Base-by-base conservation (phyloP, 257 asterid genomes). In the Jacaranda copaia region DNA sequence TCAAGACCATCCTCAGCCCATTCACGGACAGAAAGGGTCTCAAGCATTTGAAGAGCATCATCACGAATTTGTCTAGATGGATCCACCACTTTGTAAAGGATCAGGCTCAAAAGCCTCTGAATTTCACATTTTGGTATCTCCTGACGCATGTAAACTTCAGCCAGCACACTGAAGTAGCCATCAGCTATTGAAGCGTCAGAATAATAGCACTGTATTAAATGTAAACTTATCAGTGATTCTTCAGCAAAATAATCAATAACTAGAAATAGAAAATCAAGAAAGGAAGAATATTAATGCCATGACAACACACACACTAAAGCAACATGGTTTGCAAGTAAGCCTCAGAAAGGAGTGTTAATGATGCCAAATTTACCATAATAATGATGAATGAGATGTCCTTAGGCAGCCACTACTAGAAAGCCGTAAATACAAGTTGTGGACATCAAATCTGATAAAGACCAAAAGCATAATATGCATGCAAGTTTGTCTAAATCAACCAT, bases 11-110 rank as follows among this genome's bases (percentile, higher is more conserved):
- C 97, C 87, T 91, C 99, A 12, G 98, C 98, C 99, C 99, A 96
- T 82, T 91, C 98, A 57, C 97, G 98, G 70, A 89, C 81, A 73
- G 99, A 93, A 72, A 96, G 97, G n/a, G 98, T 96, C 87, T 96
- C 99, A 9, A 96, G 99, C 98, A 93, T 96, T 84, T 96, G 99
- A 82, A 96, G 99, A 78, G 99, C 99, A 80, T 96, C 98, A 63
- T 96, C 99, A 40, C 99, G 97, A 78, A 96, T 96, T 87, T 96
- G 99, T 80, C 98, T 84, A 10, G 99, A 93, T 73, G 98, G 99
- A 78, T 96, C 99, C 81, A 96, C 99, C 86, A 96, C 99, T 88
- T 96, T 96, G 89, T 96, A 96, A 55, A 93, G 99, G 85, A 96
- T 96, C 64, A 96, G 85, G 87, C 99, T 96, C 79, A 96, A 81